phyloP scores from a whole-genome alignment of 257 asterid species.

The Penstemon eatonii region DNA sequence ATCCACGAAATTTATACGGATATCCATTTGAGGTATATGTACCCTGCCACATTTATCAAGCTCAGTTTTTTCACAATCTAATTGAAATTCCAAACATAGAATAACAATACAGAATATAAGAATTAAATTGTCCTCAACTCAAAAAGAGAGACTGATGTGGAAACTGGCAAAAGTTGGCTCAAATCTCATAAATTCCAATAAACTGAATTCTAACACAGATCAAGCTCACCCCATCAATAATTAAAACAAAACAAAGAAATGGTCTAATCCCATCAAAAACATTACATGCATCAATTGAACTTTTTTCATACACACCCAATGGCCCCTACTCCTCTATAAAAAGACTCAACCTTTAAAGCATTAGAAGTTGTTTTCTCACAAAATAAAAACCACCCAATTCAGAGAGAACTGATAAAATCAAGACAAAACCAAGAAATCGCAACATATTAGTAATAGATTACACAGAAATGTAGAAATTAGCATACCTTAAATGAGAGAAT shows the following conservation, averaged over 20 bases:
- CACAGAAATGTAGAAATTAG: not conserved
- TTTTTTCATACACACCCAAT: not conserved
- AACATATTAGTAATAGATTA: not conserved
- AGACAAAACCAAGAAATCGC: not conserved
- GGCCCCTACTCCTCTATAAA: not conserved
- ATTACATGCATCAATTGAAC: not conserved
- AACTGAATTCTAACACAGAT: not conserved
- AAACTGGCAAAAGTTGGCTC: not conserved
- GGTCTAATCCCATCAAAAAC: not conserved
- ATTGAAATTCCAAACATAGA: conserved; percentile 9
- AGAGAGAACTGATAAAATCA: not conserved
- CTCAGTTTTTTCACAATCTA: not conserved
- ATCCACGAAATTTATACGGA: conserved; percentile 30
- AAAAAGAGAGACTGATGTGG: not conserved
- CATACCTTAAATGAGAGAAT: no score
- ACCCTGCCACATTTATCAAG: conserved; percentile 20
- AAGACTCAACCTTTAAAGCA: conserved; percentile 5
- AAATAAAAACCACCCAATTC: not conserved
- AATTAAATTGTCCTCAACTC: not conserved
- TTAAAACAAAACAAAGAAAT: not conserved
- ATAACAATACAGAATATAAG: conserved; percentile 2
- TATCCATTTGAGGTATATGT: conserved; percentile 20
- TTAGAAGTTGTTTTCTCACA: no score
- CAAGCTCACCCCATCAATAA: not conserved
- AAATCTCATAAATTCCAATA: conserved; percentile 1